Percentiles rank a stretch among this genome's conserved stretches.
Evolutionary conservation across 2,329 filamentous ascomycete genomes (phyloP).

Genomic region (Tolypocladium amazonense): DNA sequence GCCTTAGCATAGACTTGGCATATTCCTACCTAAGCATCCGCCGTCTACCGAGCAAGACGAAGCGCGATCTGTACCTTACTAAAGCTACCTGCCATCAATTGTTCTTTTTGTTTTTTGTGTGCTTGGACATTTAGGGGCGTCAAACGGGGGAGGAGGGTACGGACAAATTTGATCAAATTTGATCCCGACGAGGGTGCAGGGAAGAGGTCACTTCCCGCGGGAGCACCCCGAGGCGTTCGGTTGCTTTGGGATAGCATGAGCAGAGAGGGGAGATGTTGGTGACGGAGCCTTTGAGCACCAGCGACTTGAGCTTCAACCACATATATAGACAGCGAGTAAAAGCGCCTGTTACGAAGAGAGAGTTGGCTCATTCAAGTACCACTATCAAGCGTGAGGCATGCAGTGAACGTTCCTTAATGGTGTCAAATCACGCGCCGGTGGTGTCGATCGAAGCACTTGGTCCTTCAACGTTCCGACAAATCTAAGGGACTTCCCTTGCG

Average conservation of each 20-base stretch:
- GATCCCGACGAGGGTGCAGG: conserved; percentile 11
- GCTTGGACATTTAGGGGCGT: conserved; percentile 15
- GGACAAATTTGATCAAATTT: conserved; percentile 11
- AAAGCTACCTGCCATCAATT: conserved; percentile 12
- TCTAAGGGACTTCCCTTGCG: too few species aligned
- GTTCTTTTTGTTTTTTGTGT: conserved; percentile 9
- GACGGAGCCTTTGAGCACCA: not conserved
- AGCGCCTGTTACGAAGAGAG: not conserved
- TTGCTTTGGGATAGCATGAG: conserved; percentile 7
- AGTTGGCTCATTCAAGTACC: not conserved
- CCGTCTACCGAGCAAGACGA: conserved; percentile 6
- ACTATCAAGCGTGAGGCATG: not conserved
- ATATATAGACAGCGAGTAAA: not conserved
- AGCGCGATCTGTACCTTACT: conserved; percentile 14
- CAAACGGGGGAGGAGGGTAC: conserved; percentile 9
- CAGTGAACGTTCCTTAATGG: not conserved
- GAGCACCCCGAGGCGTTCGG: conserved; percentile 6
- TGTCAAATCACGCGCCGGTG: not conserved
- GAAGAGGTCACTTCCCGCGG: conserved; percentile 4
- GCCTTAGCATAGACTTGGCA: conserved; percentile 23
- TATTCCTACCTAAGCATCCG: conserved; percentile 13
- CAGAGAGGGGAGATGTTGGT: not conserved
- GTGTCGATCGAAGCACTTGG: not conserved
- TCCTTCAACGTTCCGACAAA: not conserved
- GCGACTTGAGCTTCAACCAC: not conserved